Base-by-base conservation (phyloP, 345 rosid genomes). In the Eutrema yunnanense region DNA sequence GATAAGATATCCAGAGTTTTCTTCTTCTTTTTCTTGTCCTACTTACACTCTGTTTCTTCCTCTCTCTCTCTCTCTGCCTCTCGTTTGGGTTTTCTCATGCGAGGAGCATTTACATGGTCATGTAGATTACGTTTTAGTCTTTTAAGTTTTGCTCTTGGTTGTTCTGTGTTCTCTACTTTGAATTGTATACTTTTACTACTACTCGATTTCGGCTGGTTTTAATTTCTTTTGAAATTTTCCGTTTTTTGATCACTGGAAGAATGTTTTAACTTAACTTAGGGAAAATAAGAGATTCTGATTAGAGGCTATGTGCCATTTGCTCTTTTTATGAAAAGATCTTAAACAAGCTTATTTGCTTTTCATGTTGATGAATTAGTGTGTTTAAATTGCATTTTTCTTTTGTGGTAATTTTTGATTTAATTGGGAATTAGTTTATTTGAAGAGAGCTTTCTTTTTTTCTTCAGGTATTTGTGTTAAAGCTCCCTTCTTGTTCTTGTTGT, bases 21-120 rank as follows among this genome's bases (percentile, higher is more conserved):
- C 3, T 53, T 56, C 34, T 52, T 30, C 51, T 32, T 2, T 1
- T 51, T 43, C 26, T 41, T 10, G 13, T 62, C 51, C 36, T 46
- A 65, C 56, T 57, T 40, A 58, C 55, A 65, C 76, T 70, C 51
- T 80, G 73, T 63, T 63, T 64, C 63, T 59, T 54, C 36, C 64
- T 62, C 71, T 59, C 61, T 54, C 36, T 62, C 27, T 47, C 64
- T 62, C 71, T 59, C 61, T n/a, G 65, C 56, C 13, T 60, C 26
- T 53, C 55, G 27, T 53, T 40, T 62, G 29, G 46, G 12, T 29
- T 46, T n/a, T 52, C 29, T 77, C 37, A 47, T 70, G 75, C 36
- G 49, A 63, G 14, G 43, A 56, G 36, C 46, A 22, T 73, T 27
- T 65, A 27, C 63, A 6, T 44, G 19, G 49, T 49, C 49, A 38